phyloP scores from a whole-genome alignment of 805 yeast genomes.

The Hyphopichia homilentoma region DNA sequence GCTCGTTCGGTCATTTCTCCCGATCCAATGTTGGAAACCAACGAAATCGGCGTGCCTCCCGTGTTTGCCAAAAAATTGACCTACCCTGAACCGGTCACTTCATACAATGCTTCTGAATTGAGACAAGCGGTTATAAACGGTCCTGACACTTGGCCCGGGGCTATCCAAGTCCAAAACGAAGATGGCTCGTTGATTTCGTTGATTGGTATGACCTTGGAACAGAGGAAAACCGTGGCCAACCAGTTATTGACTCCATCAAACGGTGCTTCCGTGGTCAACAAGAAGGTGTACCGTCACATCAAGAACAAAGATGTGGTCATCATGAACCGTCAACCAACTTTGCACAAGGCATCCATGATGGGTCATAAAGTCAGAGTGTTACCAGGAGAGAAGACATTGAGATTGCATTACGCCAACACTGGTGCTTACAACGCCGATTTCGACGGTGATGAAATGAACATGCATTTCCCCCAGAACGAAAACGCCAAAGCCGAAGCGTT shows the following conservation, averaged over 20 bases:
- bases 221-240: constrained; percentile 91
- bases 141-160: constrained; percentile 99
- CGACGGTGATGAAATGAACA: constrained; percentile 99
- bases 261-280: constrained; percentile 65
- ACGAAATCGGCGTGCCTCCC: constrained; percentile 98
- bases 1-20: constrained; percentile 99
- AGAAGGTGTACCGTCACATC: constrained; percentile 93
- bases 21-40: constrained; percentile 96
- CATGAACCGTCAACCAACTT: constrained; percentile 98
- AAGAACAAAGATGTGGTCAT: constrained; percentile 92
- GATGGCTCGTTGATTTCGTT: constrained; percentile 82
- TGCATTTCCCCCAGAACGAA: constrained; percentile 99
- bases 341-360: constrained; percentile 99
- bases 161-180: constrained; percentile 91
- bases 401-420: constrained; percentile 97
- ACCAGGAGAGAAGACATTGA: constrained; percentile 94
- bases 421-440: constrained; percentile 99
- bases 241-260: constrained; percentile 85
- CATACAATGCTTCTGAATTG: constrained; percentile 83
- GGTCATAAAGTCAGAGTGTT: constrained; percentile 96
- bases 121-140: constrained; percentile 96
- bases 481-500: constrained; percentile 96
- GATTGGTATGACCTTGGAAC: constrained; percentile 87
- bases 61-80: constrained; percentile 95
- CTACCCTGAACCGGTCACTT: constrained; percentile 96